These are phyloP conservation scores for Trichosporon coremiiforme DNA, from an alignment of 1,284 basidiomycete genomes.

Conservation along the genomic window DNA sequence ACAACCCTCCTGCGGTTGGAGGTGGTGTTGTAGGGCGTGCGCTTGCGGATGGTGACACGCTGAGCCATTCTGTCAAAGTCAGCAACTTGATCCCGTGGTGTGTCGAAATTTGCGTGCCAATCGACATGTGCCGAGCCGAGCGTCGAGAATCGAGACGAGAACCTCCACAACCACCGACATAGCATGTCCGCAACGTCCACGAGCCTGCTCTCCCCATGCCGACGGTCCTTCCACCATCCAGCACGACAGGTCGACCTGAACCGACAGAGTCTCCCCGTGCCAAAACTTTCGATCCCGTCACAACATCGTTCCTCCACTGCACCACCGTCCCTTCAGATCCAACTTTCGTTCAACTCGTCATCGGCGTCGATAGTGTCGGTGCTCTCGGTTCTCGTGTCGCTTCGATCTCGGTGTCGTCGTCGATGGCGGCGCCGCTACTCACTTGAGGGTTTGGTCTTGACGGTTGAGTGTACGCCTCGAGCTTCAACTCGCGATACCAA, in stretches of 20 bases:
- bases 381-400: constrained; percentile 12
- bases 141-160: constrained; percentile 1
- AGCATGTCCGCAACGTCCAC: not conserved
- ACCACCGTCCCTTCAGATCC: not conserved
- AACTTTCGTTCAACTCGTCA: not conserved
- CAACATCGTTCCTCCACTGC: not conserved
- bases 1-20: constrained; percentile 93
- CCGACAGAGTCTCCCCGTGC: not conserved
- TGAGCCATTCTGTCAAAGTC: constrained; percentile 74
- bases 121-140: not conserved
- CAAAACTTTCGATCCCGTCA: constrained; percentile 5
- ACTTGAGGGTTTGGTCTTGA: constrained; percentile 20
- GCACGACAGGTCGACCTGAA: not conserved
- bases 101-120: constrained; percentile 17
- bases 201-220: not conserved
- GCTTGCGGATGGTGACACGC: constrained; percentile 99
- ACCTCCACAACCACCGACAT: not conserved
- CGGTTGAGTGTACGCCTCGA: constrained; percentile 18
- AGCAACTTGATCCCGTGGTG: constrained; percentile 17
- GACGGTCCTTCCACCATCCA: not conserved
- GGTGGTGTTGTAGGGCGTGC: constrained; percentile 97
- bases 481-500: constrained; percentile 17
- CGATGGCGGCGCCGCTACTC: constrained; percentile 7
- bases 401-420: constrained; percentile 12
- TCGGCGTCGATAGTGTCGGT: not conserved